Evolutionary conservation across 1,139 yeast species (phyloP).

Genomic region (Arxiozyma heterogenica): DNA sequence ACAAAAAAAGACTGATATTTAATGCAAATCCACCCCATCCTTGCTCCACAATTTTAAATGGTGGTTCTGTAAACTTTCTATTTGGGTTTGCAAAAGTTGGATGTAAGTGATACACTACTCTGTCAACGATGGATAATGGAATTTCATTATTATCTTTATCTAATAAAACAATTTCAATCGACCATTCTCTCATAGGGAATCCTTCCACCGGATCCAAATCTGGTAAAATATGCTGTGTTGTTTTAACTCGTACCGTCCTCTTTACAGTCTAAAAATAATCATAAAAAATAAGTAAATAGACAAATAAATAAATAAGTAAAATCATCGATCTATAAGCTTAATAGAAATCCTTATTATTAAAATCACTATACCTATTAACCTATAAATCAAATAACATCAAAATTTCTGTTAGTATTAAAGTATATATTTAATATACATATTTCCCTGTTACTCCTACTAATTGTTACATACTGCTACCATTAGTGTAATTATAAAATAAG

Average conservation of each 20-base stretch:
- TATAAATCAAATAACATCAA: neutral
- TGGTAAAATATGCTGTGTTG: slow-evolving; percentile 72
- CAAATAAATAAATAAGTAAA: neutral
- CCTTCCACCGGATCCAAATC: slow-evolving; percentile 85
- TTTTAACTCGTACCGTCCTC: slow-evolving; percentile 82
- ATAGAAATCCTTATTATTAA: neutral
- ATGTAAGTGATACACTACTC: slow-evolving; percentile 85
- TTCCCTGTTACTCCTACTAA: neutral
- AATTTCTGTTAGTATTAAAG: neutral
- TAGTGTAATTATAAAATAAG: too few species aligned
- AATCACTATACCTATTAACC: neutral
- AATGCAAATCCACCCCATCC: slow-evolving; percentile 99
- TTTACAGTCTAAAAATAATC: slow-evolving; percentile 41
- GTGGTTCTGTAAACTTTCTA: slow-evolving; percentile 70
- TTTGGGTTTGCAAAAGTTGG: slow-evolving; percentile 96
- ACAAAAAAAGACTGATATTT: slow-evolving; percentile 64
- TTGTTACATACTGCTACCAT: slow-evolving; percentile 11
- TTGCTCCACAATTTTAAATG: slow-evolving; percentile 84
- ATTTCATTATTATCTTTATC: slow-evolving; percentile 75
- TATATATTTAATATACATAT: neutral
- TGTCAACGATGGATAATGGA: slow-evolving; percentile 83
- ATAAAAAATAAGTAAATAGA: neutral
- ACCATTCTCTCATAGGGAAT: slow-evolving; percentile 96
- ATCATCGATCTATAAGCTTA: neutral
- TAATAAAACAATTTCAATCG: slow-evolving; percentile 62